Conservation (phyloP, 495 filamentous ascomycete genomes). For the Lophiostoma macrostomum region DNA sequence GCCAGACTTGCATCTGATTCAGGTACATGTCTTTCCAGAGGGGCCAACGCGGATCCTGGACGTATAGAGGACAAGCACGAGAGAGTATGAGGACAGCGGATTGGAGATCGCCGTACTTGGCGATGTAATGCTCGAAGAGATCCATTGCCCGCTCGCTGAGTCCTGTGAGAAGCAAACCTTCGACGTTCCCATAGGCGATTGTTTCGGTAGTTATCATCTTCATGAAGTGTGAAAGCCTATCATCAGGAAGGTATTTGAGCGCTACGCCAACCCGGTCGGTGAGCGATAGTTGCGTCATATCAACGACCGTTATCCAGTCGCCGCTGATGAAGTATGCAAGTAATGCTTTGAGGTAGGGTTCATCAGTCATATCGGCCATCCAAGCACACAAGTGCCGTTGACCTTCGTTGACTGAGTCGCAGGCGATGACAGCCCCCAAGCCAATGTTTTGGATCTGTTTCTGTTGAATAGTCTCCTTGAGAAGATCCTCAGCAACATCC, state of each 20-base stretch:
- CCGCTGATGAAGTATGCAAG: conserved; percentile 88
- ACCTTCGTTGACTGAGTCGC: conserved; percentile 50
- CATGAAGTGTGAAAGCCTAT: conserved; percentile 71
- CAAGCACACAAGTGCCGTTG: conserved; percentile 50
- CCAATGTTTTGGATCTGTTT: conserved; percentile 40
- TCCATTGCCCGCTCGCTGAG: conserved; percentile 74
- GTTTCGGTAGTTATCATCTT: conserved; percentile 57
- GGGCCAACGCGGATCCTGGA: conserved; percentile 71
- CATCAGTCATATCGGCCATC: conserved; percentile 63
- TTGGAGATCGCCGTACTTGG: conserved; percentile 83
- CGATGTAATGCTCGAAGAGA: conserved; percentile 82
- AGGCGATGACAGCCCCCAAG: conserved; percentile 52
- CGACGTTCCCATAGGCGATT: conserved; percentile 74
- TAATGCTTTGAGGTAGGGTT: conserved; percentile 86
- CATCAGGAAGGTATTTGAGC: conserved; percentile 76
- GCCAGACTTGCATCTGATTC: conserved; percentile 72
- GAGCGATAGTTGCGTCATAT: conserved; percentile 78
- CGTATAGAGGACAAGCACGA: conserved; percentile 74
- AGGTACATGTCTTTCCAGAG: conserved; percentile 83
- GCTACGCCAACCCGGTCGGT: conserved; percentile 83
- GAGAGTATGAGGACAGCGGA: conserved; percentile 83
- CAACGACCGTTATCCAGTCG: conserved; percentile 78
- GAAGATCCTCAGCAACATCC: conserved; percentile 41
- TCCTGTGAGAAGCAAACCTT: conserved; percentile 85
- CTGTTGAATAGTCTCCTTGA: conserved; percentile 37